Evolutionary conservation across 768 basidiomycete species (phyloP), one percentile per base, ranked within the genome.

Genomic region (Mycena kentingensis): DNA sequence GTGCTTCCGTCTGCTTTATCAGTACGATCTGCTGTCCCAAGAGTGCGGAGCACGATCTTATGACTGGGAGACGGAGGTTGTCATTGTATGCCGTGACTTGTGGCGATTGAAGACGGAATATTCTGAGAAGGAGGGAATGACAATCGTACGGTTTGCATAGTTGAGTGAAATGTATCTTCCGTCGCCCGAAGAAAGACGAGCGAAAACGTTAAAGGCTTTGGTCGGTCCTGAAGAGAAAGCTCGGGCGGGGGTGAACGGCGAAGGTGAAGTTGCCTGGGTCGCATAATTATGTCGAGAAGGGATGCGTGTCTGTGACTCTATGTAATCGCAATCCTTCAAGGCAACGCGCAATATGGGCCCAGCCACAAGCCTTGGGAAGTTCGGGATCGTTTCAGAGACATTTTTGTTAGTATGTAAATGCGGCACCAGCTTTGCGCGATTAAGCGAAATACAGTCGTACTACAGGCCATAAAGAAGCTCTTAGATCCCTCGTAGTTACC

Each of bases 401-500:
- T 34, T 10, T 10, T 8, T 39, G 37, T 11, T 7, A 22, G 15
- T 25, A 49, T 49, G 53, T 21, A 4, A 25, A 39, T 35, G 13
- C 19, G 29, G 21, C 42, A 49, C 11, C 37, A 38, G 19, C 10
- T 27, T 12, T 12, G 49, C 27, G 46, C 53, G 39, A 81, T 8
- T 8, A 32, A 32, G 16, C 31, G 31, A 32, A 16, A 79, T 29
- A 4, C 34, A 39, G 2, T 37, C 31, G 27, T 13, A 26, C 47
- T 38, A 15, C 22, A 26, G 37, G 19, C 56, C 79, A 77, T 22
- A 67, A 71, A 51, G 80, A 81, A 29, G 75, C 79, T 2, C 62
- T 82, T 10, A 72, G 78, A 18, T 71, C 66, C 52, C 64, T 82
- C 62, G 64, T 82, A 52, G 74, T 82, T 57, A 78, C 79, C 34